Evolutionary conservation across 1,284 basidiomycete species (phyloP).

Genomic region (Testicularia cyperi): DNA sequence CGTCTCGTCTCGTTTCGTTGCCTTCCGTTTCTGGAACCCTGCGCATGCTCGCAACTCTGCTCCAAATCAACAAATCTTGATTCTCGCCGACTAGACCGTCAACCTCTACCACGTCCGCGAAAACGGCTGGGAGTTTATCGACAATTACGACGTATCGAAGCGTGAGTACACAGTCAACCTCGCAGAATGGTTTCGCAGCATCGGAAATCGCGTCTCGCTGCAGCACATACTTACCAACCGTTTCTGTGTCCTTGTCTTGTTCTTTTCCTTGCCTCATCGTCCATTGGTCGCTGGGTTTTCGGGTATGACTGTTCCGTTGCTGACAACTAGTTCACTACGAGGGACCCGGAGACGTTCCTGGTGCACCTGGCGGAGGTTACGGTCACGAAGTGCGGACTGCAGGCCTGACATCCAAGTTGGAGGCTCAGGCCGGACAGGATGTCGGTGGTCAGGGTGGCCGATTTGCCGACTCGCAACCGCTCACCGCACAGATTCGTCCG

Average conservation of each 20-base stretch:
- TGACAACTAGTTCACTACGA: constrained; percentile 51
- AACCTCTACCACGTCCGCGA: constrained; percentile 95
- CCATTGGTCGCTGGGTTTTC: too few relatives aligned
- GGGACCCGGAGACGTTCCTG: constrained; percentile 52
- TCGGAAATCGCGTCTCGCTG: neutral
- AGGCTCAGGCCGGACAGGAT: constrained; percentile 40
- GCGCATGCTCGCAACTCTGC: too few relatives aligned
- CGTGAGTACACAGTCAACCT: constrained; percentile 23
- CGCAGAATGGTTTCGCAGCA: too few relatives aligned
- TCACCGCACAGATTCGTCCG: constrained; percentile 29
- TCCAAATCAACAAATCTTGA: too few relatives aligned
- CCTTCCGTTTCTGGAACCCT: too few relatives aligned
- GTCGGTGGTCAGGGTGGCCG: constrained; percentile 39
- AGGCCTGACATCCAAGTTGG: constrained; percentile 49
- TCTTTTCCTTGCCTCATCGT: too few relatives aligned
- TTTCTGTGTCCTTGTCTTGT: neutral
- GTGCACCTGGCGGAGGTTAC: constrained; percentile 54
- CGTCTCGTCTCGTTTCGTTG: too few relatives aligned
- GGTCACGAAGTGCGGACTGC: constrained; percentile 54
- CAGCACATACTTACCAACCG: too few relatives aligned
- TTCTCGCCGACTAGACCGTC: constrained; percentile 65
- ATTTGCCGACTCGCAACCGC: constrained; percentile 34
- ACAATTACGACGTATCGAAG: constrained; percentile 56
- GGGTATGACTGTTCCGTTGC: neutral
- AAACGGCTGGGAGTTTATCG: constrained; percentile 69